phyloP scores from a whole-genome alignment of 2,329 filamentous ascomycete genomes.

The Coniochaeta ligniaria region DNA sequence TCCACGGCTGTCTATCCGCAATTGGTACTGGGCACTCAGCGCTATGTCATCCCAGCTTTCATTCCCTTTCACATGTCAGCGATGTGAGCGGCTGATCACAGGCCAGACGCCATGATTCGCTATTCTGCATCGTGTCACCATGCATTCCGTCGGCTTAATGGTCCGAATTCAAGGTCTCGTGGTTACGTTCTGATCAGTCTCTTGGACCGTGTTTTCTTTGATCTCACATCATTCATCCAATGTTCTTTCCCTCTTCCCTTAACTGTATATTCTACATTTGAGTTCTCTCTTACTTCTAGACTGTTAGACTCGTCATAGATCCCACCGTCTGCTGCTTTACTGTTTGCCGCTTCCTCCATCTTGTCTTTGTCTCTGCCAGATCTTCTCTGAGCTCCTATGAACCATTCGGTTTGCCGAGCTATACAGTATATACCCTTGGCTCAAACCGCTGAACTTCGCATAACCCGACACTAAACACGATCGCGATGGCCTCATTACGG shows the following conservation, averaged over 20 bases:
- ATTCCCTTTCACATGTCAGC: background rate
- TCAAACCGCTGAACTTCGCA: background rate
- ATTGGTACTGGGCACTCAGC: background rate
- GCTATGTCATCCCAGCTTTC: background rate
- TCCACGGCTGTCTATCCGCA: background rate
- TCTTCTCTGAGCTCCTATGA: background rate
- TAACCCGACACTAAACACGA: background rate
- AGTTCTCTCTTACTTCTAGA: background rate
- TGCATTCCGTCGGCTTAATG: background rate
- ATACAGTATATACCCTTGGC: background rate
- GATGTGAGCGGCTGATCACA: background rate
- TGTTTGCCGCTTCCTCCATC: background rate
- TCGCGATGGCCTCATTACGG: background rate
- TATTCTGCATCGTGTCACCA: background rate
- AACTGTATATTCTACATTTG: background rate
- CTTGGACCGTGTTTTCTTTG: background rate
- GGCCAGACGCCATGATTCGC: background rate
- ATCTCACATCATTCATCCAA: background rate
- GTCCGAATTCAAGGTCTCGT: background rate
- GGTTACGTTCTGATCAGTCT: background rate
- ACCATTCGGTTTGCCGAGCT: background rate
- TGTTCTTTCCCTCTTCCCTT: background rate
- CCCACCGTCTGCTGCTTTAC: background rate
- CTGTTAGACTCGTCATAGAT: background rate
- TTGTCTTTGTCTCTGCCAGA: background rate